phyloP scores from a whole-genome alignment of 2,329 filamentous ascomycete genomes.

The Chaetomium sp. region DNA sequence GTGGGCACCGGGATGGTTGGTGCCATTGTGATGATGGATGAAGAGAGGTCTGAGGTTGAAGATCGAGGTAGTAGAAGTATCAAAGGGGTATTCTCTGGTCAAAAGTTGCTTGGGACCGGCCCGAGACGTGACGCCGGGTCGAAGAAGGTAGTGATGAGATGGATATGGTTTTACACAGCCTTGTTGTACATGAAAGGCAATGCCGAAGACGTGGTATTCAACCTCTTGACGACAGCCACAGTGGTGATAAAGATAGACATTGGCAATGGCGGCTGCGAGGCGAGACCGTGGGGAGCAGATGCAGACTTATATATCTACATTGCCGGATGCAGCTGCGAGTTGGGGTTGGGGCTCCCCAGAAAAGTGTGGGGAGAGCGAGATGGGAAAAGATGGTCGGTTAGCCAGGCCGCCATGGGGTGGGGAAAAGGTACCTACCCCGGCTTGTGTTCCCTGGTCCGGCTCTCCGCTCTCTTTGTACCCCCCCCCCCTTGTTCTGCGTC shows the following conservation, averaged over 20 bases:
- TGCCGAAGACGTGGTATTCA: conserved; percentile 11
- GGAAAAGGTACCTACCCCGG: conserved; percentile 18
- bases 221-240: conserved; percentile 12
- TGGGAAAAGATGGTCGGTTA: conserved; percentile 21
- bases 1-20: conserved; percentile 42
- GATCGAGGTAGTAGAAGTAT: conserved; percentile 6
- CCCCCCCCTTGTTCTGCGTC: too few species aligned
- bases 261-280: conserved; percentile 19
- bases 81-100: conserved; percentile 24
- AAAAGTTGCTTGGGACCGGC: conserved; percentile 8
- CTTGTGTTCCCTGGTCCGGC: not conserved
- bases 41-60: conserved; percentile 7
- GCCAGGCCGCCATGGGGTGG: conserved; percentile 22
- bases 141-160: conserved; percentile 12
- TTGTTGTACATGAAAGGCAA: conserved; percentile 13
- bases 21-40: conserved; percentile 29
- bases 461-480: too few species aligned
- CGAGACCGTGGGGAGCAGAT: conserved; percentile 30
- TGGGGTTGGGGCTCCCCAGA: conserved; percentile 27
- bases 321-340: conserved; percentile 24
- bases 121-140: conserved; percentile 7
- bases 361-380: conserved; percentile 30
- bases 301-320: conserved; percentile 36
- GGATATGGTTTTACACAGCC: not conserved
- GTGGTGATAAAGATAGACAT: conserved; percentile 15